Evolutionary conservation across 192 early-diverging fungal species (phyloP).

Genomic region (Pilaira anomala): DNA sequence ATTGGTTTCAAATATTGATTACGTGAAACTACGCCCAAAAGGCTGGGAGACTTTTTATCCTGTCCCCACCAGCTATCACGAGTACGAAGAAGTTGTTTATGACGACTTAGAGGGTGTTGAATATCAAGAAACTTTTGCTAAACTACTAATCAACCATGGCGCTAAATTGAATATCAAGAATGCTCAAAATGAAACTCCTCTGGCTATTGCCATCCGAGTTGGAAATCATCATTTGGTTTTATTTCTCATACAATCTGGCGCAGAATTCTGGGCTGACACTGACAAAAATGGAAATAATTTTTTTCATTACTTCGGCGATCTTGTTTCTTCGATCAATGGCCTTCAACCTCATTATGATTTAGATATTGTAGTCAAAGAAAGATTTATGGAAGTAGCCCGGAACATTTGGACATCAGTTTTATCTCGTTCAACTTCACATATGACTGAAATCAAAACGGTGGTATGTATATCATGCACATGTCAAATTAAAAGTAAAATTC

Average conservation of each 20-base stretch:
- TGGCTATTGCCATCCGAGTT: slow-evolving; percentile 17
- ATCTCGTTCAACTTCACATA: neutral
- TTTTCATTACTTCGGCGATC: slow-evolving; percentile 31
- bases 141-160: slow-evolving; percentile 16
- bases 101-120: slow-evolving; percentile 15
- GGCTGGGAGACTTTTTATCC: neutral
- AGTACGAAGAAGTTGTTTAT: neutral
- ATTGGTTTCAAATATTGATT: neutral
- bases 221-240: slow-evolving; percentile 21
- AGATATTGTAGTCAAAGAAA: neutral
- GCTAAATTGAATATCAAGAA: slow-evolving; percentile 18
- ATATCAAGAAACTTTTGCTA: slow-evolving; percentile 13
- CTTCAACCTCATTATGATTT: neutral
- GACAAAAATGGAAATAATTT: slow-evolving; percentile 17
- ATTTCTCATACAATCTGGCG: slow-evolving; percentile 27
- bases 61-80: neutral
- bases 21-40: neutral
- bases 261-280: slow-evolving; percentile 14
- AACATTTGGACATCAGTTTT: slow-evolving; percentile 11
- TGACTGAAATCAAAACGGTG: too few relatives aligned
- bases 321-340: slow-evolving; percentile 5
- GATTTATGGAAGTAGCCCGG: neutral
- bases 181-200: slow-evolving; percentile 28
- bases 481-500: neutral
- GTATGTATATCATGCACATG: neutral